These are phyloP conservation scores for Diddensiella caesifluorescens DNA, from an alignment of 805 yeast genomes.

Conservation along the genomic window DNA sequence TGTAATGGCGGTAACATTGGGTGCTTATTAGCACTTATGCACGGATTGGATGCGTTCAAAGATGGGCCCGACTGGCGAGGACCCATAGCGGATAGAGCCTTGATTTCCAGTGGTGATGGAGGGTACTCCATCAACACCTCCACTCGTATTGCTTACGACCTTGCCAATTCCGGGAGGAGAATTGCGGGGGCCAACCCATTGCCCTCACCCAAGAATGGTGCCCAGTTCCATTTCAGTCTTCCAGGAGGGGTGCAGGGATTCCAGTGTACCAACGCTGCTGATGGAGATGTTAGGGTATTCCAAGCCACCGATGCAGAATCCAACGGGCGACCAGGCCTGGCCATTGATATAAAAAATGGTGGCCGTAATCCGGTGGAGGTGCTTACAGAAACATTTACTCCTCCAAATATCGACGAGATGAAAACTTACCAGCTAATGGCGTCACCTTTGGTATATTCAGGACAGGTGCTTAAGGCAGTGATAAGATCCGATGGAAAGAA, in stretches of 20 bases:
- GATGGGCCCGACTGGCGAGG: conserved; percentile 7
- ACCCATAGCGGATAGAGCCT: conserved; percentile 6
- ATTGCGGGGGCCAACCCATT: conserved; percentile 4
- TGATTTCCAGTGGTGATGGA: conserved; percentile 6
- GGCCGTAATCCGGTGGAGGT: conserved; percentile 6
- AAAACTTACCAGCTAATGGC: conserved; percentile 6
- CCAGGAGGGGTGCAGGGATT: conserved; percentile 8
- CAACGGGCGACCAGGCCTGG: background rate
- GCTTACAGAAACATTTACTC: conserved; percentile 5
- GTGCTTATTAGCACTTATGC: conserved; percentile 5
- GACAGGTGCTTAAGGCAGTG: conserved; percentile 4
- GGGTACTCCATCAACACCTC: conserved; percentile 7
- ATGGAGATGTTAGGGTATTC: background rate
- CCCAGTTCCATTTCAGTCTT: conserved; percentile 7
- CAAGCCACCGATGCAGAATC: background rate
- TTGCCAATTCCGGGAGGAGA: background rate
- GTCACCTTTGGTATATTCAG: conserved; percentile 5
- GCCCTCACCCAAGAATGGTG: conserved; percentile 3
- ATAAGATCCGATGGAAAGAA: background rate
- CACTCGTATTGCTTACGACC: conserved; percentile 2
- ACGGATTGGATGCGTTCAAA: conserved; percentile 3
- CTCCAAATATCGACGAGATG: conserved; percentile 1
- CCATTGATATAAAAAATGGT: background rate
- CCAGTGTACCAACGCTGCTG: too few species aligned
- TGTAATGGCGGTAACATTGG: conserved; percentile 6